Percentiles rank a stretch among this genome's conserved stretches.
phyloP scores from a whole-genome alignment of 148 eudicot genomes.

The Vaccinium macrocarpon region DNA sequence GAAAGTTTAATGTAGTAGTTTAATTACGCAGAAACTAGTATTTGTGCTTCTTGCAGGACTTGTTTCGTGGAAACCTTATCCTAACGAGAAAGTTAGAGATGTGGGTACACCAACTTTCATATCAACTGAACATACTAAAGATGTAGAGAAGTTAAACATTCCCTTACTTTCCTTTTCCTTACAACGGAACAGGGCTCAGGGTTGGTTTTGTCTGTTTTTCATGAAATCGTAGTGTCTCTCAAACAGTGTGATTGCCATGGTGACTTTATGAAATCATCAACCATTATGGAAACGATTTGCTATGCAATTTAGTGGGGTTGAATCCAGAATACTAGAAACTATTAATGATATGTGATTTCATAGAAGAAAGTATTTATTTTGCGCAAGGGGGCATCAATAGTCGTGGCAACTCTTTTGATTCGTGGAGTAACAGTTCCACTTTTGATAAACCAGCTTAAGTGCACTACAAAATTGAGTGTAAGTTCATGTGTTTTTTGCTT shows the following conservation, averaged over 20 bases:
- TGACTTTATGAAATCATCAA: not conserved
- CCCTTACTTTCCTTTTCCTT: too few species aligned
- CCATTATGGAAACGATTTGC: not conserved
- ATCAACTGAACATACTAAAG: too few species aligned
- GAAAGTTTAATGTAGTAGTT: too few species aligned
- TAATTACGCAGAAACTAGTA: too few species aligned
- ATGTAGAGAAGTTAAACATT: too few species aligned
- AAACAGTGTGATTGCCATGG: not conserved
- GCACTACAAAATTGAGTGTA: slow-evolving; percentile 78
- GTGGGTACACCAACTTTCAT: too few species aligned
- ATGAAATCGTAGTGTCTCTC: not conserved
- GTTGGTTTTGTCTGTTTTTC: not conserved
- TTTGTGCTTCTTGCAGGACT: too few species aligned
- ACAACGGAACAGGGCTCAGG: too few species aligned
- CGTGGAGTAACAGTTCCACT: slow-evolving; percentile 66
- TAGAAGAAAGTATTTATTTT: not conserved
- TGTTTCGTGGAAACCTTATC: too few species aligned
- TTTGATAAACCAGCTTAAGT: slow-evolving; percentile 70
- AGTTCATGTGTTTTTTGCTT: slow-evolving; percentile 12
- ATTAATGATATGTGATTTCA: not conserved
- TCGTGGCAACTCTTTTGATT: slow-evolving; percentile 67
- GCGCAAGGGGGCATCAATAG: slow-evolving; percentile 85
- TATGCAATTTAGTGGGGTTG: not conserved
- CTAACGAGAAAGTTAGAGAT: too few species aligned
- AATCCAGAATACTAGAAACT: not conserved